Evolutionary conservation across 495 filamentous ascomycete genomes (phyloP).

Genomic region (Pyrenopolyporus hunteri): DNA sequence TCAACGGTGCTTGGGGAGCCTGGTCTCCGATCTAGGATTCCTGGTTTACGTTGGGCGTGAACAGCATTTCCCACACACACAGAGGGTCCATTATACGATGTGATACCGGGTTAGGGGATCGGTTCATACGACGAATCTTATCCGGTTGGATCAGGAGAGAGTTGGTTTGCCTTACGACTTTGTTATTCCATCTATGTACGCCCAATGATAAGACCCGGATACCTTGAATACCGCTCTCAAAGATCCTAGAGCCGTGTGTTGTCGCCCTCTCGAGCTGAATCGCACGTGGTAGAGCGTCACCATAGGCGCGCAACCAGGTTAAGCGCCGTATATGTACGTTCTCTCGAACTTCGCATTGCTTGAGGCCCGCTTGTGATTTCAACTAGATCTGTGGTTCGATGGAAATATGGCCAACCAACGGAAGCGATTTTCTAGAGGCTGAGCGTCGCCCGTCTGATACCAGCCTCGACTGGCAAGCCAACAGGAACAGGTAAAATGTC

Average conservation of each 20-base stretch:
- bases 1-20: slow-evolving; percentile 3
- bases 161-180: background rate
- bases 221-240: background rate
- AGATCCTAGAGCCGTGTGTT: background rate
- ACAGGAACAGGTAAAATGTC: slow-evolving; percentile 5
- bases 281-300: slow-evolving; percentile 19
- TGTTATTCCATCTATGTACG: background rate
- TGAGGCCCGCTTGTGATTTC: background rate
- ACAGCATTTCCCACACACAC: slow-evolving; percentile 10
- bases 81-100: slow-evolving; percentile 11
- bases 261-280: background rate
- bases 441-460: slow-evolving; percentile 2
- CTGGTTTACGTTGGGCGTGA: slow-evolving; percentile 25
- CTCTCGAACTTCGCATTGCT: background rate
- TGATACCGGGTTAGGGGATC: background rate
- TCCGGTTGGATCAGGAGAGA: background rate
- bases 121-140: slow-evolving; percentile 10
- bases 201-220: slow-evolving; percentile 2
- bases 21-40: slow-evolving; percentile 20
- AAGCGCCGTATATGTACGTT: slow-evolving; percentile 10
- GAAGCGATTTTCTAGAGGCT: slow-evolving; percentile 3
- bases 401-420: slow-evolving; percentile 6
- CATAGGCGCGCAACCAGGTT: slow-evolving; percentile 14
- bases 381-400: slow-evolving; percentile 9
- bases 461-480: slow-evolving; percentile 1